These are phyloP conservation scores for Russula virescens DNA, from an alignment of 768 basidiomycete genomes.

Conservation along the genomic window DNA sequence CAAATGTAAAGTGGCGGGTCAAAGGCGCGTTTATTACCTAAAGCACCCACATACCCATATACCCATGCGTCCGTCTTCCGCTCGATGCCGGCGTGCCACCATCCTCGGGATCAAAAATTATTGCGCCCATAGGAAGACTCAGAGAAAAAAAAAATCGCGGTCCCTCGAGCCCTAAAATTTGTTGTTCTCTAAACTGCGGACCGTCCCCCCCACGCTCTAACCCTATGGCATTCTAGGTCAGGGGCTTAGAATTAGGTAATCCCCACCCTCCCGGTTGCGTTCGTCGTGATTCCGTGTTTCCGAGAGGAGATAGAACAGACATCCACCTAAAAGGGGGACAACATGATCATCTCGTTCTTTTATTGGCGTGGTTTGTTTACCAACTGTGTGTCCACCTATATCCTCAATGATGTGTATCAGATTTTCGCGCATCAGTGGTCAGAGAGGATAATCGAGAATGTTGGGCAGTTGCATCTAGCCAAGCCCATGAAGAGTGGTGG, in stretches of 20 bases:
- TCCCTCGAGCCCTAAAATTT: not conserved
- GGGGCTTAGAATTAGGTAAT: slow-evolving; percentile 18
- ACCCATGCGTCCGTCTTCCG: slow-evolving; percentile 3
- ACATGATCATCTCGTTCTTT: not conserved
- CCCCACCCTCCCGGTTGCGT: slow-evolving; percentile 4
- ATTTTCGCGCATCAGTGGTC: not conserved
- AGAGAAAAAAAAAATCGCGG: not conserved
- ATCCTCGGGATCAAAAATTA: slow-evolving; percentile 9
- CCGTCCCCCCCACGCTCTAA: slow-evolving; percentile 1
- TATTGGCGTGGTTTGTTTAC: not conserved
- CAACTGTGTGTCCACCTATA: not conserved
- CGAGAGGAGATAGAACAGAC: slow-evolving; percentile 13
- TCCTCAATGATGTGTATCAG: too few species aligned
- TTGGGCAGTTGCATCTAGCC: not conserved
- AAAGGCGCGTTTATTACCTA: slow-evolving; percentile 19
- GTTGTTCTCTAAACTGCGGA: not conserved
- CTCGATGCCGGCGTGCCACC: slow-evolving; percentile 10
- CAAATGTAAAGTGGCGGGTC: slow-evolving; percentile 17
- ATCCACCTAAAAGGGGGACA: not conserved
- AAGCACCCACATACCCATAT: slow-evolving; percentile 2
- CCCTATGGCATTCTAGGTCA: slow-evolving; percentile 3
- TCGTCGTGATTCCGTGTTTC: not conserved
- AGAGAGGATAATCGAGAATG: not conserved
- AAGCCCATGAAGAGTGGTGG: not conserved
- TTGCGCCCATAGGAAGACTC: not conserved